These are phyloP conservation scores for Yamadazyma epiphylla DNA, from an alignment of 1,139 yeast species.

Conservation along the genomic window DNA sequence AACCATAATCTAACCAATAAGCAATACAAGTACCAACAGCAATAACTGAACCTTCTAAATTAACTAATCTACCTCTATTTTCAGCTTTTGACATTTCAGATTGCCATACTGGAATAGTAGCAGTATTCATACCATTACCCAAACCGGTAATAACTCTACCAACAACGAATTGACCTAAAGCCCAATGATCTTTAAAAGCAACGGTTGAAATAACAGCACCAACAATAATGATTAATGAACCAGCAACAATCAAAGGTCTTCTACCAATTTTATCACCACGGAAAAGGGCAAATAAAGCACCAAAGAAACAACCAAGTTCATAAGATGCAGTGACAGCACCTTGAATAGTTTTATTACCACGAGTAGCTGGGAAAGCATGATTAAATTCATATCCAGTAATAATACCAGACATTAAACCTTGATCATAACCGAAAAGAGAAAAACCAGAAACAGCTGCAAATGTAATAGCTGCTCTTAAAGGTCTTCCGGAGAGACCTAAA, in stretches of 20 bases:
- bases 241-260: conserved; percentile 57
- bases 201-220: conserved; percentile 66
- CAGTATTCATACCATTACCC: conserved; percentile 76
- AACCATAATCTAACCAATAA: conserved; percentile 77
- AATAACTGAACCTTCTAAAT: conserved; percentile 66
- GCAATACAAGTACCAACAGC: conserved; percentile 72
- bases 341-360: conserved; percentile 39
- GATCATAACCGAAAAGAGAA: conserved; percentile 73
- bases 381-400: conserved; percentile 61
- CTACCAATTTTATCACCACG: conserved; percentile 66
- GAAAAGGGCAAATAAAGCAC: conserved; percentile 62
- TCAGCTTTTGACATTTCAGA: conserved; percentile 73
- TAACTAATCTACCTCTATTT: conserved; percentile 68
- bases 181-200: conserved; percentile 47
- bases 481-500: conserved; percentile 47
- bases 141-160: conserved; percentile 78
- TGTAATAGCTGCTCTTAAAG: conserved; percentile 45
- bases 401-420: conserved; percentile 74
- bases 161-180: conserved; percentile 62
- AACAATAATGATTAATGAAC: conserved; percentile 54
- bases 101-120: conserved; percentile 80
- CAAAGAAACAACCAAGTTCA: conserved; percentile 75
- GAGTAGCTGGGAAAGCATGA: conserved; percentile 54
- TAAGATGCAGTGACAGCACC: conserved; percentile 72
- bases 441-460: conserved; percentile 62